phyloP scores from a whole-genome alignment of 1,284 basidiomycete species.

The Marasmius tenuissimus region DNA sequence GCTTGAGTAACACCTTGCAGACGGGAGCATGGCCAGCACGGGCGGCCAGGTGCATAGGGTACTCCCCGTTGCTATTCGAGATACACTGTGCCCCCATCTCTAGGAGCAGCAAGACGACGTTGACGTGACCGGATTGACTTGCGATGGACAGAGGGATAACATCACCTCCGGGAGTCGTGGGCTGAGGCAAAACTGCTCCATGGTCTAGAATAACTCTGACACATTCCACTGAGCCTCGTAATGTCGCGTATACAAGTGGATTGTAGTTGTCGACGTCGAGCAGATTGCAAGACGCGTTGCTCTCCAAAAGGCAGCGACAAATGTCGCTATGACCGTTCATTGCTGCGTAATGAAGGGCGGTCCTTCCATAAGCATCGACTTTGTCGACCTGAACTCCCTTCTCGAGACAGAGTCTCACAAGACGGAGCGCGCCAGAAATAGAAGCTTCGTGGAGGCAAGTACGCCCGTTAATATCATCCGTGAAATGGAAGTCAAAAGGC shows the following conservation, averaged over 20 bases:
- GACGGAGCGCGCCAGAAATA: slow-evolving; percentile 78
- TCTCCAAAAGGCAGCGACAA: slow-evolving; percentile 76
- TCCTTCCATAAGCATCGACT: slow-evolving; percentile 88
- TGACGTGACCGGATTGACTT: slow-evolving; percentile 85
- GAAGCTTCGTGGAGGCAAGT: slow-evolving; percentile 95
- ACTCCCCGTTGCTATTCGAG: slow-evolving; percentile 93
- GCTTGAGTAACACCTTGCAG: slow-evolving; percentile 74
- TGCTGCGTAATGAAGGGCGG: slow-evolving; percentile 93
- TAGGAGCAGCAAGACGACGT: slow-evolving; percentile 81
- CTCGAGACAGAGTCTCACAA: slow-evolving; percentile 82
- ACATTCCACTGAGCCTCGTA: slow-evolving; percentile 83
- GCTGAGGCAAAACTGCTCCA: slow-evolving; percentile 59
- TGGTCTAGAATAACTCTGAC: slow-evolving; percentile 77
- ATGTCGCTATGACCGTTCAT: slow-evolving; percentile 87
- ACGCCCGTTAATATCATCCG: slow-evolving; percentile 97
- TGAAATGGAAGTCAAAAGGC: slow-evolving; percentile 86
- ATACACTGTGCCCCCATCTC: slow-evolving; percentile 77
- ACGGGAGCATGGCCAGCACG: slow-evolving; percentile 88
- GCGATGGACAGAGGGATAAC: slow-evolving; percentile 90
- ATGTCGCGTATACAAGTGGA: slow-evolving; percentile 90
- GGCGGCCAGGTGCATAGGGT: slow-evolving; percentile 98
- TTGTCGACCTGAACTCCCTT: slow-evolving; percentile 70
- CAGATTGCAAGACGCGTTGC: slow-evolving; percentile 63
- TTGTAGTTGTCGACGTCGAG: slow-evolving; percentile 94
- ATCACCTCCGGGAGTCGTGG: slow-evolving; percentile 61